Base-by-base conservation (phyloP, 257 asterid genomes). In the Solanum chilense region DNA sequence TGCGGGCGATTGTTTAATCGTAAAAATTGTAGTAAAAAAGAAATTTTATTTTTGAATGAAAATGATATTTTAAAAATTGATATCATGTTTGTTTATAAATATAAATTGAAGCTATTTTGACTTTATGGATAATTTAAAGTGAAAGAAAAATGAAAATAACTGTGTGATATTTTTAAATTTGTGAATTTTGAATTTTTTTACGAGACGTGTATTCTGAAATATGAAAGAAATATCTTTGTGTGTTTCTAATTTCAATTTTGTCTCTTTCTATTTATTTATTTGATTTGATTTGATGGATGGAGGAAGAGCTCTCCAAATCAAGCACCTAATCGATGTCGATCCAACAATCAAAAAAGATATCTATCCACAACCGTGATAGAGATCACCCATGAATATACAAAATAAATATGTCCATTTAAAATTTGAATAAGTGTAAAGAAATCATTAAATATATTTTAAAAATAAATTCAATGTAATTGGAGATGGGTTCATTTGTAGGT, bases 131-230 rank as follows among this genome's bases (percentile, higher is more conserved):
- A 42, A 10, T 42, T 9, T 42, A 1, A 9, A 42, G 14, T 10
- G 47, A 42, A 47, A 47, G 15, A 49, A 52, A 52, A 6, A 12
- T 52, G 1, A 56, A 52, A 52, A 5, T 3, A 52, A 3, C 23
- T 52, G 0, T 52, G 60, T 49, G 60, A 49, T 49, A 5, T 49
- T 0, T 49, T 49, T 6, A 6, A 3, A 56, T 20, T 56, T 20
- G n/a, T 58, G 25, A 58, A 47, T 47, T 14, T 47, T 47, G 20
- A 2, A 14, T 1, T 9, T 21, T 21, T 20, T 20, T 0, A 21
- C 2, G 12, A 58, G 5, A 3, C 1, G 6, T 20, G 21, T 21
- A 9, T 58, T 20, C 0, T 0, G 3, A 21, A 69, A 1, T 14
- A 29, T 1, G 23, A 29, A 69, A 69, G 12, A 69, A 62, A 29